Conservation (phyloP, 495 filamentous ascomycete genomes). For the Penicillium pulvis region DNA sequence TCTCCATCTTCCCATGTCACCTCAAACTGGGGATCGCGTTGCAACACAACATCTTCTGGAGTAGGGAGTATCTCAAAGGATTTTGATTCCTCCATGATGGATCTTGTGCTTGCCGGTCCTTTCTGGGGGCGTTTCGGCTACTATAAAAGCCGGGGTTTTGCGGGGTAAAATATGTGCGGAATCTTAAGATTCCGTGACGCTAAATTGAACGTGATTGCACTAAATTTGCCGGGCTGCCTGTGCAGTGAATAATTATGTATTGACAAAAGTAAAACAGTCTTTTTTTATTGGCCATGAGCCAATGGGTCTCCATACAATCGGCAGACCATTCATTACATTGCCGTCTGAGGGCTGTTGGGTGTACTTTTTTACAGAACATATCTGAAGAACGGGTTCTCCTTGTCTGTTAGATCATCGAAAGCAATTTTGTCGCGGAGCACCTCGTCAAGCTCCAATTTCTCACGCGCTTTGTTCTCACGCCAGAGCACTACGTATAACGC, state of each 20-base stretch:
- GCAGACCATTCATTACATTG: background rate
- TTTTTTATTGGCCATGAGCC: background rate
- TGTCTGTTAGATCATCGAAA: slow-evolving; percentile 75
- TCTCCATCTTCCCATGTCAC: slow-evolving; percentile 63
- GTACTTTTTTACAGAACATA: slow-evolving; percentile 58
- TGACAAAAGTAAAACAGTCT: too few species aligned
- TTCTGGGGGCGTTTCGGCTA: background rate
- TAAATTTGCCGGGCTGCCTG: too few species aligned
- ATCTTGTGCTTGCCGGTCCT: background rate
- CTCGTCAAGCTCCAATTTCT: slow-evolving; percentile 54
- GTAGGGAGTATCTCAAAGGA: background rate
- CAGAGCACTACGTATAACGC: slow-evolving; percentile 58
- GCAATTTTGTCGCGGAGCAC: slow-evolving; percentile 63
- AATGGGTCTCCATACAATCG: background rate
- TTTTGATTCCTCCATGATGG: background rate
- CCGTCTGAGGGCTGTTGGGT: background rate
- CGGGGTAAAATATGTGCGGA: slow-evolving; percentile 16
- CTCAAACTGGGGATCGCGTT: slow-evolving; percentile 59
- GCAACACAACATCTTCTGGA: background rate
- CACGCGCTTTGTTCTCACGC: slow-evolving; percentile 57
- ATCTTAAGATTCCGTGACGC: slow-evolving; percentile 27
- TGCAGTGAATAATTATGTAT: too few species aligned
- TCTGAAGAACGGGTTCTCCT: slow-evolving; percentile 72
- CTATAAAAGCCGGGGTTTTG: slow-evolving; percentile 9
- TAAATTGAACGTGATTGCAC: background rate